Base-by-base conservation (phyloP, 176 grass and related monocot species). In the Eleusine coracana region DNA sequence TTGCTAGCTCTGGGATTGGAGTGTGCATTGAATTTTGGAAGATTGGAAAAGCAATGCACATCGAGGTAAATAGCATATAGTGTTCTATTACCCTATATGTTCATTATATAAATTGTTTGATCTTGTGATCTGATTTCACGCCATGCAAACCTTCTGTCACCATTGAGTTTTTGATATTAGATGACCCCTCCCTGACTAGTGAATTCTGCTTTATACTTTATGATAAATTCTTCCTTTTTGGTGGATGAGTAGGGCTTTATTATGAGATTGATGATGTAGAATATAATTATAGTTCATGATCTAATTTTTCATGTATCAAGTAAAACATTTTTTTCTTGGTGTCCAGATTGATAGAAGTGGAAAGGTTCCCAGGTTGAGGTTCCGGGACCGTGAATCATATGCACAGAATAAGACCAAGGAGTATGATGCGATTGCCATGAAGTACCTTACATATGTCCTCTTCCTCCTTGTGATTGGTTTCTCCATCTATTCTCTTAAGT, bases 11-110 rank as follows among this genome's bases (percentile, higher is more conserved):
- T 85, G 97, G 93, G 68, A 76, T 99, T 86, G 97, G 97, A 55
- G 86, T 92, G 48, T 99, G 97, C 87, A 99, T 99, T 66, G 97
- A 99, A 80, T 99, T 99, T 70, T 99, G 97, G 97, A 99, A 99
- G 89, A 99, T 99, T 3, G 97, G 97, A 69, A 99, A 99, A 89
- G 97, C 97, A 10, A 99, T 99, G 97, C 97, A 99, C 71, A 72
- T 99, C 45, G 97, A 90, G 89, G 97, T 99, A 92, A 77, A 58
- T 1, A 28, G 52, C 55, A 58, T 86, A 66, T 70, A 46, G 62
- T 10, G 44, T 71, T 27, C 62, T 66, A 15, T 84, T 63, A 21
- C 4, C 37, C 68, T 6, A 66, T 12, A 18, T 73, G 39, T 42
- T 66, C 34, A 49, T 70, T 80, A 6, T 54, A 20, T 6, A 69